Evolutionary conservation across 1,139 yeast species (phyloP).

Genomic region (Taiozyma sp.): DNA sequence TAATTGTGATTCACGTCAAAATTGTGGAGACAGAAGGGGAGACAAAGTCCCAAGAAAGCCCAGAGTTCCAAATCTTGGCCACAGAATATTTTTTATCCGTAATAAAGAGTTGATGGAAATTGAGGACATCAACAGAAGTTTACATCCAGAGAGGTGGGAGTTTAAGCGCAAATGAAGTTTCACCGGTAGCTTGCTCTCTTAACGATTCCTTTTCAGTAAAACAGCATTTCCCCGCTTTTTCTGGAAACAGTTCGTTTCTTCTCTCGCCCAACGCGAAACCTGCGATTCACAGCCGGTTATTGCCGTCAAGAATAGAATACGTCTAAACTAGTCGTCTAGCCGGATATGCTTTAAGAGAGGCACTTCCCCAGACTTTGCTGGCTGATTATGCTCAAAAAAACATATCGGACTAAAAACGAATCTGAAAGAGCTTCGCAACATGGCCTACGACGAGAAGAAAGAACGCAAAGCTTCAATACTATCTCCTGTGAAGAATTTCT

Average conservation of each 20-base stretch:
- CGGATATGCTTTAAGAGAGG: too few relatives aligned
- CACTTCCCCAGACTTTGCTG: neutral
- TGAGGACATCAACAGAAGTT: neutral
- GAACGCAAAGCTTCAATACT: neutral
- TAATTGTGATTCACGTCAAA: too few relatives aligned
- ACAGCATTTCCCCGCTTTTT: too few relatives aligned
- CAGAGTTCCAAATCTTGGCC: neutral
- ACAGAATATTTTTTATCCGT: neutral
- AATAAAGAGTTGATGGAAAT: neutral
- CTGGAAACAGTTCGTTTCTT: too few relatives aligned
- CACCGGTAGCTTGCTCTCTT: too few relatives aligned
- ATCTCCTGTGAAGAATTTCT: neutral
- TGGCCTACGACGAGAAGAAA: neutral
- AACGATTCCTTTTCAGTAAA: too few relatives aligned
- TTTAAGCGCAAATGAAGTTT: neutral
- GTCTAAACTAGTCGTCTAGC: conserved; percentile 2
- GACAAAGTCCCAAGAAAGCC: neutral
- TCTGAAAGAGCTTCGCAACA: neutral
- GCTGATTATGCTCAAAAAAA: neutral
- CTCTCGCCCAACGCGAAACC: too few relatives aligned
- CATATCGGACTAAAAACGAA: too few relatives aligned
- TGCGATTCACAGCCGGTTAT: too few relatives aligned
- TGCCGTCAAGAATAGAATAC: too few relatives aligned
- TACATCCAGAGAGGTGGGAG: neutral
- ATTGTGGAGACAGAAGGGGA: neutral